Conservation (phyloP, 2,329 filamentous ascomycete species). For the Cytospora chrysosperma region DNA sequence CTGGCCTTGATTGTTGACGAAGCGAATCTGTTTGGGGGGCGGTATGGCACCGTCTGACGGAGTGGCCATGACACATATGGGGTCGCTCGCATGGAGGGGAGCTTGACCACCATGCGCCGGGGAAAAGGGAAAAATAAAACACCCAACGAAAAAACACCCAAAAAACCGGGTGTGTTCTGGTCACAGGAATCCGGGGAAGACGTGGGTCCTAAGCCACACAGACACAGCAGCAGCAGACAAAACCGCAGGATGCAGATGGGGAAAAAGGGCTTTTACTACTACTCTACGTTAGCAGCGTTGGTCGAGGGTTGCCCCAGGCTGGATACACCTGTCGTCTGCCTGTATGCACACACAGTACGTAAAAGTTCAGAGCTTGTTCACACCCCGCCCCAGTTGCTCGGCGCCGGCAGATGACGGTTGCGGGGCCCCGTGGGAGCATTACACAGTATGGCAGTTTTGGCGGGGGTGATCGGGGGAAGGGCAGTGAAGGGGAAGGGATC, state of each 20-base stretch:
- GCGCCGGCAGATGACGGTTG: neutral
- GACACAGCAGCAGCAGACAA: neutral
- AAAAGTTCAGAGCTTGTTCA: neutral
- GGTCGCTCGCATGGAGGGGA: constrained; percentile 10
- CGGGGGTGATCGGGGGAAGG: neutral
- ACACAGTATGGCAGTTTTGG: neutral
- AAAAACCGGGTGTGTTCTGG: neutral
- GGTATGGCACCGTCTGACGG: constrained; percentile 43
- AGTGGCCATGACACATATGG: constrained; percentile 44
- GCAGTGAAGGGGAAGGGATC: neutral
- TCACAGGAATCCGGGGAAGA: constrained; percentile 7
- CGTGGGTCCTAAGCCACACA: constrained; percentile 8
- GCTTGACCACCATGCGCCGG: constrained; percentile 7
- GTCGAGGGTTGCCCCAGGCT: neutral
- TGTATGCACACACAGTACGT: neutral
- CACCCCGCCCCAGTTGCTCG: neutral
- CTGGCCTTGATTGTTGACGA: constrained; percentile 79
- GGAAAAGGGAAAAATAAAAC: no score
- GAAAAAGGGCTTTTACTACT: neutral
- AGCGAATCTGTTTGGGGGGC: constrained; percentile 65
- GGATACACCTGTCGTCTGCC: no score
- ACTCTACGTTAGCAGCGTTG: neutral
- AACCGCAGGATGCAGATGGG: neutral
- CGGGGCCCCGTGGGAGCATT: neutral
- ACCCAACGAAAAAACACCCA: no score